Percentiles rank a stretch among this genome's conserved stretches.
These are phyloP conservation scores for Candida neerlandica DNA, from an alignment of 1,139 yeast genomes.

Conservation along the genomic window DNA sequence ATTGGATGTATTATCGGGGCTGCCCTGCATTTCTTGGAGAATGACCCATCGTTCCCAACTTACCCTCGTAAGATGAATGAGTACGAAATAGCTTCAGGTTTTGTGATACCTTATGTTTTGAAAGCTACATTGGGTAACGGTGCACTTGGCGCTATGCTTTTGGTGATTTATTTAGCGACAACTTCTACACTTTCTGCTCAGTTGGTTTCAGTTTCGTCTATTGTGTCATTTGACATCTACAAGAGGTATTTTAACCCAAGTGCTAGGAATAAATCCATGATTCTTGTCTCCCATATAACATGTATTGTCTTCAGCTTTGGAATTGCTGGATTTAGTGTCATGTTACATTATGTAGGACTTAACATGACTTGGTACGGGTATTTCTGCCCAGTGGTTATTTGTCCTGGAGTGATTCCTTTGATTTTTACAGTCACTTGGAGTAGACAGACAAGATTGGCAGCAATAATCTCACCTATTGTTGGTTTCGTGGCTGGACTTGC, in stretches of 20 bases:
- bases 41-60: too few species aligned
- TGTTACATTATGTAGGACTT: conserved; percentile 35
- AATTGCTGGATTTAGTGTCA: conserved; percentile 31
- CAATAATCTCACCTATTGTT: conserved; percentile 27
- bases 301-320: too few species aligned
- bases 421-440: conserved; percentile 36
- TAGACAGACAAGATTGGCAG: conserved; percentile 30
- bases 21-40: conserved; percentile 28
- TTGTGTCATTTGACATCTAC: conserved; percentile 33
- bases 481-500: conserved; percentile 26
- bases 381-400: conserved; percentile 35
- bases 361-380: conserved; percentile 39
- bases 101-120: too few species aligned
- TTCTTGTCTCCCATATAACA: conserved; percentile 29
- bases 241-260: conserved; percentile 29
- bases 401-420: conserved; percentile 40
- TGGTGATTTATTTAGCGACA: conserved; percentile 32
- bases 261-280: conserved; percentile 30
- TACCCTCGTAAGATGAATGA: too few species aligned
- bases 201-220: conserved; percentile 33
- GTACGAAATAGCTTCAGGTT: too few species aligned
- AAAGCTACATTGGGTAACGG: too few species aligned
- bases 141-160: conserved; percentile 31
- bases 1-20: conserved; percentile 31
- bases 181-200: conserved; percentile 37